Evolutionary conservation across 2,329 filamentous ascomycete species (phyloP).

Genomic region (Aspergillus sp.): DNA sequence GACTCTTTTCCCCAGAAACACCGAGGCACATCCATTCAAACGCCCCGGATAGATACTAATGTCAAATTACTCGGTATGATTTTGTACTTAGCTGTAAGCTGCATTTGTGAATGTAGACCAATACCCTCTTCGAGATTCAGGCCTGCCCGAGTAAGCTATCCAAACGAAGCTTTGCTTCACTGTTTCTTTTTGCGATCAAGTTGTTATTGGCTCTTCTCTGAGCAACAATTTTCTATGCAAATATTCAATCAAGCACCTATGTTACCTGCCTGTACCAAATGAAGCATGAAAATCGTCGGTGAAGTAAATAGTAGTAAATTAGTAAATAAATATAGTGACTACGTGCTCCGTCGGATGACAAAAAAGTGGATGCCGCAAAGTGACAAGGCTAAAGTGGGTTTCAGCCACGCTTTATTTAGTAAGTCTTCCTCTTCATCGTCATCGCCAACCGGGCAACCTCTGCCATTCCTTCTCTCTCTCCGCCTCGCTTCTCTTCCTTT

Average conservation of each 20-base stretch:
- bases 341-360: neutral
- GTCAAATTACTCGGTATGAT: neutral
- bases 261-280: neutral
- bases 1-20: conserved; percentile 15
- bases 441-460: conserved; percentile 7
- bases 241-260: neutral
- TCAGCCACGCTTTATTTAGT: conserved; percentile 11
- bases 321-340: neutral
- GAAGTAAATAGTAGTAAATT: neutral
- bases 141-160: neutral
- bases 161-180: neutral
- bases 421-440: conserved; percentile 5
- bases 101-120: conserved; percentile 6
- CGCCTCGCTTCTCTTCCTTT: neutral
- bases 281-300: neutral
- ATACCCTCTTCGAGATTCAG: conserved; percentile 8
- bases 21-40: conserved; percentile 29
- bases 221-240: neutral
- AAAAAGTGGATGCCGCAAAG: neutral
- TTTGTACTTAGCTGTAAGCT: neutral
- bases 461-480: neutral
- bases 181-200: neutral
- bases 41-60: conserved; percentile 17
- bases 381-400: neutral
- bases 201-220: neutral